Conservation (phyloP, 176 grass and related monocot species). For the Microstegium vimineum region DNA sequence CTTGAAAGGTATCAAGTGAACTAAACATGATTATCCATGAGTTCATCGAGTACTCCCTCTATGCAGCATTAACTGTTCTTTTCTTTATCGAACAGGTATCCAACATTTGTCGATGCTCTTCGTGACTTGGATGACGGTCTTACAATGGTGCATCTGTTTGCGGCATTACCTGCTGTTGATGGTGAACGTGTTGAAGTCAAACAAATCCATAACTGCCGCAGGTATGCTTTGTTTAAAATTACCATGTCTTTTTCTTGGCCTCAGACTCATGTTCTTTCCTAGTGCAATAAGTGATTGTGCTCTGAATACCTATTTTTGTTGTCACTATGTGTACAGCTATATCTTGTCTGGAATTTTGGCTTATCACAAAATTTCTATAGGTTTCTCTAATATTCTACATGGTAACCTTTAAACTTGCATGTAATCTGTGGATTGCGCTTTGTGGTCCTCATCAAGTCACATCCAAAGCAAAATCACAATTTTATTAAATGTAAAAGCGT, state of each 20-base stretch:
- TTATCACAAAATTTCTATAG: not conserved
- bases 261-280: not conserved
- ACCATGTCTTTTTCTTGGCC: not conserved
- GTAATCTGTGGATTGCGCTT: not conserved
- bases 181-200: constrained; percentile 82
- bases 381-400: not conserved
- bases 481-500: not conserved
- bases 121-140: constrained; percentile 97
- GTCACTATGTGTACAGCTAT: not conserved
- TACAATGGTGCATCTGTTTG: constrained; percentile 72
- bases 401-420: not conserved
- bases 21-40: constrained; percentile 9
- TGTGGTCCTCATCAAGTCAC: not conserved
- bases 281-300: not conserved
- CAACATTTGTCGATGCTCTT: constrained; percentile 89
- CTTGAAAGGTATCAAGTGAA: constrained; percentile 59
- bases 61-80: not conserved
- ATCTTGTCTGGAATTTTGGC: not conserved
- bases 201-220: constrained; percentile 82
- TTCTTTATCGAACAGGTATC: constrained; percentile 57
- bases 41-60: not conserved
- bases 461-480: not conserved
- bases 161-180: constrained; percentile 86
- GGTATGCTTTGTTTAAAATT: constrained; percentile 36
- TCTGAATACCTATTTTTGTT: not conserved